Evolutionary conservation across 1,139 yeast species (phyloP).

Genomic region (Pichia sp.): DNA sequence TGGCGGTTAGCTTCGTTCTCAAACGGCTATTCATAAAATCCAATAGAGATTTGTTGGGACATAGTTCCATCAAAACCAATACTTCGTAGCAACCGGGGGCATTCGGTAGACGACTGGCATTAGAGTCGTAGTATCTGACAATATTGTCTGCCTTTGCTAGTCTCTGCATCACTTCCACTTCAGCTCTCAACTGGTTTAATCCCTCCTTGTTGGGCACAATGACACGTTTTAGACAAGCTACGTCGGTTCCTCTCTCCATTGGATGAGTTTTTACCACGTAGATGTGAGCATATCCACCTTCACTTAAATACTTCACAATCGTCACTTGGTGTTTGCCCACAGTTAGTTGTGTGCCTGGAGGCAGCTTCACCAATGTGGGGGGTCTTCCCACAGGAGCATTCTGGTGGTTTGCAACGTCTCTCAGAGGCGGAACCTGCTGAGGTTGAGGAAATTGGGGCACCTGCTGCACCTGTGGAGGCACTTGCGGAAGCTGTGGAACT

Average conservation of each 20-base stretch:
- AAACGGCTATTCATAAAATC: constrained; percentile 72
- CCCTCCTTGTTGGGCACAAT: constrained; percentile 69
- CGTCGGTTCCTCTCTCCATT: constrained; percentile 29
- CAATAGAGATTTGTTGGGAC: constrained; percentile 66
- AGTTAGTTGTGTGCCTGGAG: constrained; percentile 25
- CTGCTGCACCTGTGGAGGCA: background rate
- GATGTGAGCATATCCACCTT: constrained; percentile 74
- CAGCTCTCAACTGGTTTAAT: constrained; percentile 60
- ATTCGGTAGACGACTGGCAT: constrained; percentile 56
- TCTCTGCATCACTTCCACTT: constrained; percentile 77
- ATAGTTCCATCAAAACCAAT: constrained; percentile 70
- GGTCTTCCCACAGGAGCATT: constrained; percentile 6
- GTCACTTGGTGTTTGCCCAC: constrained; percentile 29
- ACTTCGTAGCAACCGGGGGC: constrained; percentile 59
- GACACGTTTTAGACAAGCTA: constrained; percentile 66
- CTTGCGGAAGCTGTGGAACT: constrained; percentile 3
- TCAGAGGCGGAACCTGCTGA: constrained; percentile 3
- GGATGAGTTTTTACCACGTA: constrained; percentile 61
- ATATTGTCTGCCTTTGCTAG: constrained; percentile 53
- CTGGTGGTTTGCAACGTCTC: constrained; percentile 1
- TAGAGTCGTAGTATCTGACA: constrained; percentile 70
- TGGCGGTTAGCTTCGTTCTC: constrained; percentile 57
- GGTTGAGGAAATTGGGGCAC: background rate
- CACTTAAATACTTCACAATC: constrained; percentile 27
- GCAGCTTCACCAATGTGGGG: constrained; percentile 21